Evolutionary conservation across 371 early-diverging fungal genomes (phyloP).

Genomic region (Lichtheimia ornata): DNA sequence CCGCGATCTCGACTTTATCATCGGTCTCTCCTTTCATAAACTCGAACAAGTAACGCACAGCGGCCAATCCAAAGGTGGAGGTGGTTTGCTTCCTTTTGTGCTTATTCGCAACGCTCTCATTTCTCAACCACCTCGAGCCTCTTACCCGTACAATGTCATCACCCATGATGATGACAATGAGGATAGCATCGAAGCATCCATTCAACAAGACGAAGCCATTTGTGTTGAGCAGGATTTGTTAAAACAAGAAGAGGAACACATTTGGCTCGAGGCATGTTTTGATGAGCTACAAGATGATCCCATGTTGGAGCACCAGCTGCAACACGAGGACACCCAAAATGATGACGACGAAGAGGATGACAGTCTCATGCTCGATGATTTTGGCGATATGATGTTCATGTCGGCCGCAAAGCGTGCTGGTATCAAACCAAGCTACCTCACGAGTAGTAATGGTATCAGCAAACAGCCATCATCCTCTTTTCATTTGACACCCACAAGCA

Average conservation of each 20-base stretch:
- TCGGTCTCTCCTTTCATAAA: slow-evolving; percentile 17
- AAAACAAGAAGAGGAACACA: slow-evolving; percentile 15
- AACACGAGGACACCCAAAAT: slow-evolving; percentile 7
- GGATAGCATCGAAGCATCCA: slow-evolving; percentile 1
- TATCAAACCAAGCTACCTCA: neutral
- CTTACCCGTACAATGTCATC: neutral
- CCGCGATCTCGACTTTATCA: slow-evolving; percentile 13
- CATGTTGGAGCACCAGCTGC: neutral
- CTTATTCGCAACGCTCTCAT: slow-evolving; percentile 20
- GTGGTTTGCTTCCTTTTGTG: slow-evolving; percentile 16
- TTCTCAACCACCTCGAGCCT: slow-evolving; percentile 1
- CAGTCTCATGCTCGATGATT: slow-evolving; percentile 8
- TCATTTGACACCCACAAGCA: neutral
- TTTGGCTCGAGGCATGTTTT: slow-evolving; percentile 25
- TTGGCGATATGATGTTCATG: slow-evolving; percentile 11
- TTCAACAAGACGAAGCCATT: slow-evolving; percentile 6
- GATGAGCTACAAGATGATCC: slow-evolving; percentile 12
- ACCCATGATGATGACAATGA: neutral
- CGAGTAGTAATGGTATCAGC: neutral
- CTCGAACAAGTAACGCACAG: slow-evolving; percentile 8
- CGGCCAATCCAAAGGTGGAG: neutral
- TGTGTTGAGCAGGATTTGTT: neutral
- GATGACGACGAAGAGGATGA: slow-evolving; percentile 16
- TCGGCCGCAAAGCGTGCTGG: slow-evolving; percentile 4
- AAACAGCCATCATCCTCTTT: neutral